Base-by-base conservation (phyloP, 495 filamentous ascomycete species). In the Penicillium subrubescens region DNA sequence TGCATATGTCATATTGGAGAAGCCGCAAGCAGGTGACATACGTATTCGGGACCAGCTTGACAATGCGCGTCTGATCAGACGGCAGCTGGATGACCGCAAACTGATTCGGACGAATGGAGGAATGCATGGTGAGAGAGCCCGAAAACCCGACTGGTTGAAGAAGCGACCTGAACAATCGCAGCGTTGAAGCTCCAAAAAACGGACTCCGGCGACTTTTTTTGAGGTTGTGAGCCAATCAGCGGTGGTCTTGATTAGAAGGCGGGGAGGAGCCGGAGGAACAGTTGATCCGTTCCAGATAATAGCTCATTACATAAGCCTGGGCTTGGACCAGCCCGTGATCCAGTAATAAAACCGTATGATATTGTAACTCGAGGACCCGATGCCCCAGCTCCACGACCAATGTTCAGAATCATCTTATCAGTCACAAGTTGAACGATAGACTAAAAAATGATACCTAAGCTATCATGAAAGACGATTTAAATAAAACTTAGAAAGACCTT, bases 21-120 rank as follows among this genome's bases (percentile, higher is more conserved):
- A 31, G 14, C 2, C n/a, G 51, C 5, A 33, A 33, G 23, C 27
- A 31, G 19, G 17, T 21, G 17, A 88, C 90, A 75, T 87, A 93
- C 91, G 89, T 91, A 81, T 93, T 87, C 35, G 90, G 90, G 46
- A 82, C 77, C n/a, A 92, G 76, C 68, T 91, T 83, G 17, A 88
- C 67, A 41, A 92, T 80, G 67, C 86, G 87, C 31, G 86, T 74
- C 44, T 82, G 77, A 17, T 87, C 89, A 35, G 91, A 92, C 3
- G 90, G 89, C 17, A 93, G 82, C 64, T 86, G 83, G 27, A 94
- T 74, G 27, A 77, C 86, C 59, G 91, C 84, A 73, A 85, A 87
- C 14, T 86, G 80, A 69, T 90, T 76, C 7, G 90, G 88, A 60
- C 83, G 80, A 64, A 94, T 82, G 34, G 83, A 79, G 11, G 80